phyloP scores from a whole-genome alignment of 106 monocot genomes.

The Phalaenopsis equestris region DNA sequence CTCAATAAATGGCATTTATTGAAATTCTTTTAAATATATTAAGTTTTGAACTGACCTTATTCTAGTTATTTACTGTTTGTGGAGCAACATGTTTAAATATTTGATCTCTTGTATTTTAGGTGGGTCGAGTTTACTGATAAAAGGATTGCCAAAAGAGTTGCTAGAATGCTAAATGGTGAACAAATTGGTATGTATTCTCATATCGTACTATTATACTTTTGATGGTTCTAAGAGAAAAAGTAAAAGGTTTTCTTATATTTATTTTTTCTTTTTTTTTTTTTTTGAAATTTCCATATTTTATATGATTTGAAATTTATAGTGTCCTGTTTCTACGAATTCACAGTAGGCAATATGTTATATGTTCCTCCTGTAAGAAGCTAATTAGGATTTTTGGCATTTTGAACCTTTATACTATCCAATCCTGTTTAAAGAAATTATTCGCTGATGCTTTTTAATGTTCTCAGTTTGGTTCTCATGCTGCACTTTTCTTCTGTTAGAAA shows the following conservation, averaged over 20 bases:
- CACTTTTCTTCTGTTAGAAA: background rate
- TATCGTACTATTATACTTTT: background rate
- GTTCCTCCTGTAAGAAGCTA: background rate
- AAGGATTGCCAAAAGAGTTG: slow-evolving; percentile 71
- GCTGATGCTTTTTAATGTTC: background rate
- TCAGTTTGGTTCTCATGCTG: background rate
- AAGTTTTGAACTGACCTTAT: background rate
- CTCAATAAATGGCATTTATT: background rate
- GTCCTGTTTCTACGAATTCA: no score
- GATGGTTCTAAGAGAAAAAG: background rate
- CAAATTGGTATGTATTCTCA: slow-evolving; percentile 57
- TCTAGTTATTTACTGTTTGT: background rate
- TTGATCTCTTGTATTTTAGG: slow-evolving; percentile 18
- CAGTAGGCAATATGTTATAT: no score
- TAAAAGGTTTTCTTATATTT: background rate
- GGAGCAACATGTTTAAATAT: background rate
- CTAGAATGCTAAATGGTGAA: slow-evolving; percentile 81
- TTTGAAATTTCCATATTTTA: no score
- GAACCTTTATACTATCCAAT: background rate
- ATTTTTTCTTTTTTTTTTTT: no score
- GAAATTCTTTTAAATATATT: background rate
- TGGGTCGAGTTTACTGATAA: slow-evolving; percentile 94
- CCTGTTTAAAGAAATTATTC: background rate
- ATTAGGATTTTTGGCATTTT: background rate
- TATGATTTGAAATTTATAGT: no score